These are phyloP conservation scores for Raphanus sativus DNA, from an alignment of 345 rosid species.

Conservation along the genomic window DNA sequence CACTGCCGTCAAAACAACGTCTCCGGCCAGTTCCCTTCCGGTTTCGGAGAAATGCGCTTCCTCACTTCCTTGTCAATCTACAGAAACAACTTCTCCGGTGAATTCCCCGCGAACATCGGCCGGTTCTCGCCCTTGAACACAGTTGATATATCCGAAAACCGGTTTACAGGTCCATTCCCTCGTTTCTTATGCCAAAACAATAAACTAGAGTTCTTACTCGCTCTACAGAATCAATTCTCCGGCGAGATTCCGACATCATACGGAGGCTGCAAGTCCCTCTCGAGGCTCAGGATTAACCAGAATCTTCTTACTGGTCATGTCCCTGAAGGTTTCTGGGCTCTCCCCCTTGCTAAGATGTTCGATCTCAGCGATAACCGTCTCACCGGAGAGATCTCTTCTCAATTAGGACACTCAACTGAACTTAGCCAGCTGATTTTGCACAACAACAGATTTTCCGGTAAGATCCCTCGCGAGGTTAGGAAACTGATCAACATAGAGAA, in stretches of 20 bases:
- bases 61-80: slow-evolving; percentile 65
- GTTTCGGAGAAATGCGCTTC: slow-evolving; percentile 60
- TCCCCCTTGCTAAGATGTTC: slow-evolving; percentile 56
- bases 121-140: slow-evolving; percentile 54
- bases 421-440: slow-evolving; percentile 54
- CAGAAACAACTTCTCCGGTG: slow-evolving; percentile 70
- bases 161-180: slow-evolving; percentile 72
- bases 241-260: slow-evolving; percentile 69
- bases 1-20: slow-evolving; percentile 55
- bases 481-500: slow-evolving; percentile 53
- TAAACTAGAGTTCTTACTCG: slow-evolving; percentile 53
- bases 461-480: slow-evolving; percentile 61
- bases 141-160: slow-evolving; percentile 86
- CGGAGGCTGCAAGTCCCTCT: slow-evolving; percentile 56
- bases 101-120: slow-evolving; percentile 64
- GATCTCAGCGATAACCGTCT: slow-evolving; percentile 71
- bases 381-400: slow-evolving; percentile 54
- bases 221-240: slow-evolving; percentile 60
- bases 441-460: slow-evolving; percentile 69
- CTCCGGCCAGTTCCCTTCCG: slow-evolving; percentile 62
- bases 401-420: slow-evolving; percentile 48
- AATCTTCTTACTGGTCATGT: slow-evolving; percentile 62
- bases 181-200: slow-evolving; percentile 57
- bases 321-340: slow-evolving; percentile 62
- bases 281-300: slow-evolving; percentile 59